A percentile compares a stretch with the other conserved stretches of the same genome.
Evolutionary conservation across 176 grass and related monocot species (phyloP).

Genomic region (Lolium perenne): DNA sequence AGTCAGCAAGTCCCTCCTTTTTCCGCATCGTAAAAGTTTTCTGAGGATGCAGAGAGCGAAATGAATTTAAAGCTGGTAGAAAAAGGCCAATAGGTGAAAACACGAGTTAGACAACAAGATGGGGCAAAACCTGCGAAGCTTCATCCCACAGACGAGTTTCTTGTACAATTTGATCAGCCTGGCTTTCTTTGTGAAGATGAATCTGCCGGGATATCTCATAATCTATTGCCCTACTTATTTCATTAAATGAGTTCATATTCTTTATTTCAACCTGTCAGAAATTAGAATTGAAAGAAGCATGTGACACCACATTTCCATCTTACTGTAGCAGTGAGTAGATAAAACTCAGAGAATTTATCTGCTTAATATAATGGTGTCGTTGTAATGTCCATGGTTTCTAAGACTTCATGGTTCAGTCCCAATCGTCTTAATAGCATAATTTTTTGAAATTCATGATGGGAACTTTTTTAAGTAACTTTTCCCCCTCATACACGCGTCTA

Average conservation of each 20-base stretch:
- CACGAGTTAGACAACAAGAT: constrained; percentile 3
- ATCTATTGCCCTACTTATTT: constrained; percentile 27
- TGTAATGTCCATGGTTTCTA: not conserved
- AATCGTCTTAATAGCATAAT: not conserved
- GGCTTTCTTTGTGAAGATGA: constrained; percentile 75
- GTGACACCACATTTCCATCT: constrained; percentile 20
- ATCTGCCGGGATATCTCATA: constrained; percentile 62
- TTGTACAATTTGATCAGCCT: constrained; percentile 85
- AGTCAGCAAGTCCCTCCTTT: constrained; percentile 95
- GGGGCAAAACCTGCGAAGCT: constrained; percentile 63
- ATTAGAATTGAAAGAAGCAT: constrained; percentile 7
- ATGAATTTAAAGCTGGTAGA: constrained; percentile 31
- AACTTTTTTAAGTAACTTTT: constrained; percentile 7
- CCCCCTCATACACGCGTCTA: not conserved
- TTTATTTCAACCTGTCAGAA: constrained; percentile 32
- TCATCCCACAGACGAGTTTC: constrained; percentile 97
- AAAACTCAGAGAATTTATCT: not conserved
- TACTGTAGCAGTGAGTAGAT: not conserved
- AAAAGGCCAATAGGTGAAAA: constrained; percentile 18
- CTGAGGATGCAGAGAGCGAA: constrained; percentile 49
- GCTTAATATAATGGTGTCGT: not conserved
- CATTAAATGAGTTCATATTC: constrained; percentile 26
- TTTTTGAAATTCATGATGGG: not conserved
- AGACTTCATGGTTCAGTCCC: not conserved
- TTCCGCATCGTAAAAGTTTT: constrained; percentile 98